phyloP scores from a whole-genome alignment of 768 basidiomycete species.

The Hericium alpestre region DNA sequence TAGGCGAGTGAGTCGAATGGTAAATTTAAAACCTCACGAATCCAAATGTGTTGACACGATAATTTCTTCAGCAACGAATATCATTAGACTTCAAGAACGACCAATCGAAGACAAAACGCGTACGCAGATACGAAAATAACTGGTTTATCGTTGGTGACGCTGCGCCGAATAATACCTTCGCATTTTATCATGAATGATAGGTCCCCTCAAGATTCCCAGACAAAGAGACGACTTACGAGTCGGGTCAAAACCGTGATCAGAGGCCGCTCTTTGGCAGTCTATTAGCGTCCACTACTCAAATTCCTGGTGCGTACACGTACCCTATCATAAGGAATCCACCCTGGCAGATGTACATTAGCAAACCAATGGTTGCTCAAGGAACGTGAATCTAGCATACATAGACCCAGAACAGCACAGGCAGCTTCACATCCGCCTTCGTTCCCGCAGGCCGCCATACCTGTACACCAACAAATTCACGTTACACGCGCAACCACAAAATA shows the following conservation, averaged over 20 bases:
- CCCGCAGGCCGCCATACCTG: slow-evolving; percentile 23
- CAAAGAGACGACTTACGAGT: neutral
- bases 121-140: neutral
- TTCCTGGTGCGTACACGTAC: neutral
- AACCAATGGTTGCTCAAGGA: neutral
- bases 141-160: neutral
- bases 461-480: neutral
- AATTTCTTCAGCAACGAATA: slow-evolving; percentile 9
- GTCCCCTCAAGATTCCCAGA: neutral
- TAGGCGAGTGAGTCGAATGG: neutral
- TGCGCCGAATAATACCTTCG: neutral
- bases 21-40: slow-evolving; percentile 23
- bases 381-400: slow-evolving; percentile 16
- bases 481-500: neutral
- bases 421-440: slow-evolving; percentile 14
- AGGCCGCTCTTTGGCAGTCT: neutral
- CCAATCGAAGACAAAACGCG: neutral
- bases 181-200: neutral
- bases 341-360: neutral
- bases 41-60: slow-evolving; percentile 45
- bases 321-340: neutral
- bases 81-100: neutral
- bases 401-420: slow-evolving; percentile 27
- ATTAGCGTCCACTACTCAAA: neutral
- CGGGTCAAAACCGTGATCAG: neutral